Evolutionary conservation across 495 filamentous ascomycete species (phyloP).

Genomic region (Rhizodiscina lignyota): DNA sequence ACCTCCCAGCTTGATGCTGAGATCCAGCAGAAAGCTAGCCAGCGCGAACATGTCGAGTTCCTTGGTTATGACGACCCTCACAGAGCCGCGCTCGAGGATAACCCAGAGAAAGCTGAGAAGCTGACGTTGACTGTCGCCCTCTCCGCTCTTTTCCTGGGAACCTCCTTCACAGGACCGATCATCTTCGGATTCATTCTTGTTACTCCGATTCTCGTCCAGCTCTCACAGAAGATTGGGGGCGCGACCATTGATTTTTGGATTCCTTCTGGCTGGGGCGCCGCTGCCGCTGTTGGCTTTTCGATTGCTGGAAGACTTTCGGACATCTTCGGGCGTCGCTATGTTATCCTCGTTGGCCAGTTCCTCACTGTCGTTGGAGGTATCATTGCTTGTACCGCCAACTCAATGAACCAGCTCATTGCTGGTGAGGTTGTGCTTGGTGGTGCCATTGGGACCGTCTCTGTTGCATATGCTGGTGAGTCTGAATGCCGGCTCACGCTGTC

Average conservation of each 20-base stretch:
- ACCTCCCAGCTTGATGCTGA: too few species aligned
- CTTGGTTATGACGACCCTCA: slow-evolving; percentile 16
- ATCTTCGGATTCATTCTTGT: slow-evolving; percentile 15
- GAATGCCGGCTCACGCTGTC: too few species aligned
- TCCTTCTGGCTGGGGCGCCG: slow-evolving; percentile 13
- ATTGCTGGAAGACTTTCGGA: slow-evolving; percentile 60
- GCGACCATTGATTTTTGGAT: too few species aligned
- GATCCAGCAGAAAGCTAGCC: too few species aligned
- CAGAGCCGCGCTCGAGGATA: slow-evolving; percentile 14
- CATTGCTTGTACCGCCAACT: slow-evolving; percentile 15
- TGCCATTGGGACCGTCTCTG: slow-evolving; percentile 6
- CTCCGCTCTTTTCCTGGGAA: slow-evolving; percentile 20
- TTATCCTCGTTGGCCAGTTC: slow-evolving; percentile 42
- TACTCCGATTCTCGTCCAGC: slow-evolving; percentile 13
- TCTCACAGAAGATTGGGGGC: slow-evolving; percentile 8
- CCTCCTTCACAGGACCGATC: slow-evolving; percentile 13
- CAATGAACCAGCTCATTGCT: slow-evolving; percentile 8
- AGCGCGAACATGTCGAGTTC: too few species aligned
- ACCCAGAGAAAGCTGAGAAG: slow-evolving; percentile 12
- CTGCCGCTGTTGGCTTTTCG: slow-evolving; percentile 19
- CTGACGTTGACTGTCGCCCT: slow-evolving; percentile 14
- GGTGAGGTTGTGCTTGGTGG: too few species aligned
- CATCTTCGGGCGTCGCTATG: slow-evolving; percentile 50
- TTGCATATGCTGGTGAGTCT: slow-evolving; percentile 7
- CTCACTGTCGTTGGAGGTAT: slow-evolving; percentile 49